Conservation (phyloP, 1,284 basidiomycete genomes). For the Mycosarcoma mackinlayi region DNA sequence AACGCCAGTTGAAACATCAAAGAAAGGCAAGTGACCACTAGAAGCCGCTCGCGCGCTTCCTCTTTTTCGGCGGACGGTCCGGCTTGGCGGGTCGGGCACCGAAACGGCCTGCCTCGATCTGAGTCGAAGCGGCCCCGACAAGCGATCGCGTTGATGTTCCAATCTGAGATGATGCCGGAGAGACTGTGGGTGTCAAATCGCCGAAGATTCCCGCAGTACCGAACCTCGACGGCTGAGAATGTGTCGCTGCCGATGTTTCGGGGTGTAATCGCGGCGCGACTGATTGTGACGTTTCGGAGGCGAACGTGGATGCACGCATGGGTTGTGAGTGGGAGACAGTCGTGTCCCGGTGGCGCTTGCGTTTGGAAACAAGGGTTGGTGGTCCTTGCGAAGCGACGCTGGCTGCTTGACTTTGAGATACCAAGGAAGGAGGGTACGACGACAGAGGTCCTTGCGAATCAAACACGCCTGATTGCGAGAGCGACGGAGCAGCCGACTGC, state of each 20-base stretch:
- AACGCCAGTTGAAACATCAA: too few relatives aligned
- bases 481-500: slow-evolving; percentile 13
- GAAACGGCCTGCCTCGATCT: slow-evolving; percentile 41
- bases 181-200: slow-evolving; percentile 28
- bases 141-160: slow-evolving; percentile 16
- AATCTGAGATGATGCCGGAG: slow-evolving; percentile 20
- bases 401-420: slow-evolving; percentile 16
- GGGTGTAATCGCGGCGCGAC: background rate
- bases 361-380: slow-evolving; percentile 21
- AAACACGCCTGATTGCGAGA: slow-evolving; percentile 19
- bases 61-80: slow-evolving; percentile 25
- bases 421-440: slow-evolving; percentile 26
- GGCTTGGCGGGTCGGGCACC: slow-evolving; percentile 24
- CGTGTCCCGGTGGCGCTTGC: slow-evolving; percentile 12
- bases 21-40: too few relatives aligned
- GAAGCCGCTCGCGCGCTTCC: slow-evolving; percentile 46
- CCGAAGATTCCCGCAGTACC: slow-evolving; percentile 28
- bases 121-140: slow-evolving; percentile 19
- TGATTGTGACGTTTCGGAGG: slow-evolving; percentile 1
- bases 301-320: slow-evolving; percentile 7
- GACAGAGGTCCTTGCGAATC: slow-evolving; percentile 18
- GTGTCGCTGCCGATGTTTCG: slow-evolving; percentile 6
- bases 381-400: slow-evolving; percentile 19
- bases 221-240: slow-evolving; percentile 23
- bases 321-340: slow-evolving; percentile 19